phyloP scores from a whole-genome alignment of 306 rosid genomes.

The Malus domestica region ASM211411v1 NC_041805.1:5972501-5973000 shows the following conservation, averaged over 20 bases:
- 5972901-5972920: neutral
- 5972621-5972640: slow-evolving; percentile 37
- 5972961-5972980: too few species aligned
- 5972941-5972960: neutral
- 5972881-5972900: neutral
- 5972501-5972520: slow-evolving; percentile 34
- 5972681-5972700: neutral
- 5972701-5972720: neutral
- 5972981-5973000: neutral
- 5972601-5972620: slow-evolving; percentile 30
- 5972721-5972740: neutral
- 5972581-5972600: slow-evolving; percentile 34
- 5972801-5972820: neutral
- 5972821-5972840: neutral
- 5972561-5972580: slow-evolving; percentile 11
- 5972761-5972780: neutral
- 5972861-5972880: too few species aligned
- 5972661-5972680: slow-evolving; percentile 31
- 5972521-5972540: slow-evolving; percentile 3
- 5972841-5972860: neutral
- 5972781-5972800: too few species aligned
- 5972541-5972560: slow-evolving; percentile 34
- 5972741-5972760: slow-evolving; percentile 3
- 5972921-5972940: neutral
- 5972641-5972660: slow-evolving; percentile 33